Conservation (phyloP, 2,329 filamentous ascomycete genomes). For the Aspergillus melleus region DNA sequence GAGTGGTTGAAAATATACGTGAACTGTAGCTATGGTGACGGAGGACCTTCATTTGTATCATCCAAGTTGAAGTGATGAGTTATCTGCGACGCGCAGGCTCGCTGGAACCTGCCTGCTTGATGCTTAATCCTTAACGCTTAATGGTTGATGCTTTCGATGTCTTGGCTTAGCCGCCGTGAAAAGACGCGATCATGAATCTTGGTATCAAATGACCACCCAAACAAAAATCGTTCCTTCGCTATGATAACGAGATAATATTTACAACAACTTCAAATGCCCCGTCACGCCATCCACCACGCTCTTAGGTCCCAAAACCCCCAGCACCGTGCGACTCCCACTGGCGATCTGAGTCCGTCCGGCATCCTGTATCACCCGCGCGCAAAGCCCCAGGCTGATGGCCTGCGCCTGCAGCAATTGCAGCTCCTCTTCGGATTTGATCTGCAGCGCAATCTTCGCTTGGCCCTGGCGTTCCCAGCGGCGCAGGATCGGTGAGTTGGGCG, state of each 20-base stretch:
- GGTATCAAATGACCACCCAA: neutral
- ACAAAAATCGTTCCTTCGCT: neutral
- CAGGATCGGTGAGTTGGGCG: slow-evolving; percentile 62
- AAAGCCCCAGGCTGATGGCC: slow-evolving; percentile 79
- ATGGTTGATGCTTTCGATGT: no score
- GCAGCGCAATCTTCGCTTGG: slow-evolving; percentile 91
- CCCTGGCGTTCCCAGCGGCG: slow-evolving; percentile 81
- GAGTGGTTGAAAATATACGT: neutral
- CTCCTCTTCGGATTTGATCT: slow-evolving; percentile 81
- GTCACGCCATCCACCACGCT: slow-evolving; percentile 85
- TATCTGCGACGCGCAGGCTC: no score
- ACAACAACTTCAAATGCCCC: slow-evolving; percentile 80
- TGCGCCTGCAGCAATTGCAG: slow-evolving; percentile 73
- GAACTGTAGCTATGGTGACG: neutral
- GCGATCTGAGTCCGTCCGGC: slow-evolving; percentile 98
- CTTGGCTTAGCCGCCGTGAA: no score
- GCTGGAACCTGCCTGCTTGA: no score
- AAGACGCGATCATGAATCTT: no score
- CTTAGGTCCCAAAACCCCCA: slow-evolving; percentile 81
- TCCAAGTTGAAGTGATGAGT: neutral
- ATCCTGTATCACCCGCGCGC: slow-evolving; percentile 87
- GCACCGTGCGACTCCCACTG: slow-evolving; percentile 84
- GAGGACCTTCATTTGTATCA: no score
- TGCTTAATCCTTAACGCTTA: no score
- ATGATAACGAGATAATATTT: slow-evolving; percentile 17